A percentile compares a stretch with the other conserved stretches of the same genome.
Evolutionary conservation across 257 asterid genomes (phyloP).

Genomic region (Paraleonurus japonicus): DNA sequence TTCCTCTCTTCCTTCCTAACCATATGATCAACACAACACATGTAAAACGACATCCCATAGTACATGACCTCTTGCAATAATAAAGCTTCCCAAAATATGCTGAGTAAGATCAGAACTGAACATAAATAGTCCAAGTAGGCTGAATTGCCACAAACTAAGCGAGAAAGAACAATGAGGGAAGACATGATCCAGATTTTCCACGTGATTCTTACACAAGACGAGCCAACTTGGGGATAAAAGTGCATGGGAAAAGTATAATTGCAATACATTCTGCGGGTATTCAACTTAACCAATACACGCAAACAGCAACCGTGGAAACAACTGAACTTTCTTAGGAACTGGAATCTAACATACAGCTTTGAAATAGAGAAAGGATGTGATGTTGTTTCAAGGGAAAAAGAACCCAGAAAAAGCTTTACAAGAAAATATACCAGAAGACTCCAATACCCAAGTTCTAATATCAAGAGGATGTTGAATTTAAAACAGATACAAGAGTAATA

Average conservation of each 20-base stretch:
- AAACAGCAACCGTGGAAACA: background rate
- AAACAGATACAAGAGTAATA: background rate
- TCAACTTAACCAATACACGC: background rate
- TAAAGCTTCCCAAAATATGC: background rate
- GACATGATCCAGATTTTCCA: background rate
- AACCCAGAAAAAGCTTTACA: no score
- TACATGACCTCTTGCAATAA: background rate
- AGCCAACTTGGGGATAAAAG: background rate
- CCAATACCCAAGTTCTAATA: background rate
- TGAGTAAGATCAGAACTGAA: background rate
- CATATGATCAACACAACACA: background rate
- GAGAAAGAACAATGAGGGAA: background rate
- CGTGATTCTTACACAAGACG: background rate
- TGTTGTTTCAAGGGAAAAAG: no score
- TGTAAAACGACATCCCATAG: background rate
- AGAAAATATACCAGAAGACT: no score
- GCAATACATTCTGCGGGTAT: background rate
- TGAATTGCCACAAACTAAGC: background rate
- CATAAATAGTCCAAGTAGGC: background rate
- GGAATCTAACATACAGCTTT: no score
- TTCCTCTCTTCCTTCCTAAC: background rate
- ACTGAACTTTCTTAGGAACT: background rate
- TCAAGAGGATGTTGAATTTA: background rate
- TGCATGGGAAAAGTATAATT: background rate
- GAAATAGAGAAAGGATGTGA: no score